A percentile compares a stretch with the other conserved stretches of the same genome.
These are phyloP conservation scores for Gossypium schwendimanii DNA, from an alignment of 441 rosid genomes.

Conservation along the genomic window DNA sequence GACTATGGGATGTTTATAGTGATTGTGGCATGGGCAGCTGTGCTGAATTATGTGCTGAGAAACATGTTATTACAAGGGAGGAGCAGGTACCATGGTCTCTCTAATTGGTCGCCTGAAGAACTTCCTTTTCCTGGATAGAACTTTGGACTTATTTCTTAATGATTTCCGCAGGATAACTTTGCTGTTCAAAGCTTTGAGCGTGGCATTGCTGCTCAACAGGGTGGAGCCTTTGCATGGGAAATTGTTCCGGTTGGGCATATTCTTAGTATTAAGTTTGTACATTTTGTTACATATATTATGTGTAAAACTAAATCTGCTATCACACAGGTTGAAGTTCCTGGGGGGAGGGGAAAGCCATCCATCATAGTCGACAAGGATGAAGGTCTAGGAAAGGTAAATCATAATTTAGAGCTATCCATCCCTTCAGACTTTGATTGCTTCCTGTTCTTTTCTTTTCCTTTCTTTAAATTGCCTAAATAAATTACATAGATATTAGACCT, in stretches of 20 bases:
- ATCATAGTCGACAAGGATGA: constrained; percentile 82
- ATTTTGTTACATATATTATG: not conserved
- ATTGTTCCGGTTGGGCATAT: constrained; percentile 64
- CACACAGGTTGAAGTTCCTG: constrained; percentile 84
- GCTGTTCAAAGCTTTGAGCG: constrained; percentile 93
- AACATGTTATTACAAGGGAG: constrained; percentile 61
- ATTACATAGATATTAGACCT: not conserved
- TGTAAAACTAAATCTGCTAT: constrained; percentile 13
- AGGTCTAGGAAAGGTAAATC: constrained; percentile 84
- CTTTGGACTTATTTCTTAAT: constrained; percentile 13
- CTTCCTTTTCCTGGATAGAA: not conserved
- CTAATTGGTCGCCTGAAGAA: not conserved
- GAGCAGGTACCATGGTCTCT: constrained; percentile 55
- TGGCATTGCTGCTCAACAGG: constrained; percentile 88
- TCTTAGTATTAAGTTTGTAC: not conserved
- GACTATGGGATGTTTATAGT: constrained; percentile 92
- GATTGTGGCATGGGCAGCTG: constrained; percentile 94
- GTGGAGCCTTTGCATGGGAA: constrained; percentile 88
- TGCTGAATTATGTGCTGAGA: constrained; percentile 90
- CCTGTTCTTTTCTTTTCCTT: not conserved
- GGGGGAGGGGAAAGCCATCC: constrained; percentile 88
- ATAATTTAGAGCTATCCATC: not conserved
- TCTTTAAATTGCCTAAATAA: not conserved
- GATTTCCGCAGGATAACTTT: constrained; percentile 62
- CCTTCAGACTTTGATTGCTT: not conserved